These are phyloP conservation scores for Capillidium heterosporum DNA, from an alignment of 371 early-diverging fungal species.

Conservation along the genomic window DNA sequence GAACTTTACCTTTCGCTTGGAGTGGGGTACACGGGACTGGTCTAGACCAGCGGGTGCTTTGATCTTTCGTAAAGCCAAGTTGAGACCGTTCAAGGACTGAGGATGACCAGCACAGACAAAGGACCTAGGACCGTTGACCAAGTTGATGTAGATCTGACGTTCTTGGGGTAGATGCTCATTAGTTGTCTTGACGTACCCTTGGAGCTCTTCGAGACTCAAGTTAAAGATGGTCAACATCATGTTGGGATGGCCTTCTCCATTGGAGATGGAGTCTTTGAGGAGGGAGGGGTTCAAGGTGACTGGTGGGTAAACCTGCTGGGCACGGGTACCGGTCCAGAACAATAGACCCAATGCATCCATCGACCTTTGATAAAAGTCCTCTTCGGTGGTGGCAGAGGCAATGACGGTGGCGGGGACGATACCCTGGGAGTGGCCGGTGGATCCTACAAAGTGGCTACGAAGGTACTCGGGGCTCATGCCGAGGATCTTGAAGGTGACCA, in stretches of 20 bases:
- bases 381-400: constrained; percentile 60
- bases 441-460: constrained; percentile 37
- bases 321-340: constrained; percentile 80
- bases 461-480: constrained; percentile 25
- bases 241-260: constrained; percentile 85
- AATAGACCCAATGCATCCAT: constrained; percentile 75
- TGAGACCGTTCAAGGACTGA: constrained; percentile 77
- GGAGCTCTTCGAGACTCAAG: constrained; percentile 50
- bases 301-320: constrained; percentile 71
- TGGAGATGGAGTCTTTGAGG: constrained; percentile 68
- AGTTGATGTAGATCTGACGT: constrained; percentile 59
- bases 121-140: constrained; percentile 75
- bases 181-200: constrained; percentile 63
- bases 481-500: constrained; percentile 48
- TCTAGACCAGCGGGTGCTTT: constrained; percentile 66
- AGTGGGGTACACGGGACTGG: constrained; percentile 68
- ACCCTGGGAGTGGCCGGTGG: constrained; percentile 90
- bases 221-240: constrained; percentile 80
- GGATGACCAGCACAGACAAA: constrained; percentile 73
- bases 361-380: constrained; percentile 58
- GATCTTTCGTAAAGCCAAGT: constrained; percentile 67
- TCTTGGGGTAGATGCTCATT: constrained; percentile 68
- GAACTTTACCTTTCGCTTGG: constrained; percentile 74
- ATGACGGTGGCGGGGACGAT: constrained; percentile 81
- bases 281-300: constrained; percentile 77